Base-by-base conservation (phyloP, 495 filamentous ascomycete genomes). In the Penicillium dipodomyicola region DNA sequence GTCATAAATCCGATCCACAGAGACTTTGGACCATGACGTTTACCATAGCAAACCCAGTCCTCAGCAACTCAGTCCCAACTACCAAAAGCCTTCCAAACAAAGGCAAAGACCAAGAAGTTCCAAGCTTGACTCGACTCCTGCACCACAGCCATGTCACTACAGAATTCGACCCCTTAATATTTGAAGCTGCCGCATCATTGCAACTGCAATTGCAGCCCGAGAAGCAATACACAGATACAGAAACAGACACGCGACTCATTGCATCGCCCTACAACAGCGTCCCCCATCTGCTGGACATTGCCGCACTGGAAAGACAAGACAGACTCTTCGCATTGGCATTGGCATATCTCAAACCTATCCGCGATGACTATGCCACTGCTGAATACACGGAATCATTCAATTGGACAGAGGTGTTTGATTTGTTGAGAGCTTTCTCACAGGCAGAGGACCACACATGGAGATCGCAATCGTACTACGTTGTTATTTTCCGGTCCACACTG, bases 371-470 rank as follows among this genome's bases (percentile, higher is more conserved):
- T 69, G 90, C 91, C 37, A 90, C 84, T 10, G 86, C 88, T 2
- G 76, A 82, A 1, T 96, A 93, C 65, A 65, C 77, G 11, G 83
- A 87, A 27, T 83, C 84, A 0, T 92, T 96, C 78, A 95, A 96
- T 69, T 93, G 89, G 88, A 52, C 63, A 10, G 77, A 82, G 19
- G 73, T 94, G 5, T 73, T 91, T 14, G 68, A 72, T 11, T 71
- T 76, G 22, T 67, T 93, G 43, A 71, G 67, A 55, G 58, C 74
- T 2, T 59, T 74, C 12, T 45, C 73, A 54, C 67, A 68, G 6
- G 59, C 68, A 20, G 72, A 74, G 3, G 68, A 74, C n/a, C 79
- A 84, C 54, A 47, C 58, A 1, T 95, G 88, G 87, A 82, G 76
- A 47, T 72, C 77, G 39, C 79, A 79, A 48, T 75, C 76, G 30